Percentiles rank a stretch among this genome's conserved stretches.
Conservation (phyloP, 164 flowering plant species). For the Cinnamomum micranthum region DNA sequence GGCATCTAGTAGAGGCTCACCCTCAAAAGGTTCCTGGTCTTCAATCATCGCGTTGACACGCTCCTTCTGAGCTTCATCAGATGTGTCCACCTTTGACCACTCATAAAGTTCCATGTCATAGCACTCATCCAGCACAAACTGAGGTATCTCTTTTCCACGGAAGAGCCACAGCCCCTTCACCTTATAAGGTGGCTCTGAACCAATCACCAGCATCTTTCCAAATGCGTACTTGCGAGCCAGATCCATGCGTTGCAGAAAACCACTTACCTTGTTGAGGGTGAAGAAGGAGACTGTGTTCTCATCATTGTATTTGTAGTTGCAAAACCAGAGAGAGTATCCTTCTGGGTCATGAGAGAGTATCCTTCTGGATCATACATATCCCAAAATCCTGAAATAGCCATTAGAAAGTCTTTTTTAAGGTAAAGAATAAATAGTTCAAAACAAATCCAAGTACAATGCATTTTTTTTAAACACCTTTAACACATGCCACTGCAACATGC, state of each 20-base stretch:
- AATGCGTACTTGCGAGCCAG: constrained; percentile 87
- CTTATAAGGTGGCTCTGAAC: constrained; percentile 72
- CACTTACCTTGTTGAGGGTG: constrained; percentile 68
- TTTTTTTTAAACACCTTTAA: no score
- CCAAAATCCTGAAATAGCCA: constrained; percentile 77
- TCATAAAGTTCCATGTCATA: constrained; percentile 85
- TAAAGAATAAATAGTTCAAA: no score
- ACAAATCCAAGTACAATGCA: no score
- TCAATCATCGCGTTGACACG: constrained; percentile 88
- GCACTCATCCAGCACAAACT: constrained; percentile 73
- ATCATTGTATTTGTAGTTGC: constrained; percentile 64
- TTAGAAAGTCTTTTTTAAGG: no score
- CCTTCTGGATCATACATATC: constrained; percentile 99
- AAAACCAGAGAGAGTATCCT: constrained; percentile 77
- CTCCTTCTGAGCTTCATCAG: constrained; percentile 79
- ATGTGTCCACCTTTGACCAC: constrained; percentile 76
- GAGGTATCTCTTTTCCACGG: constrained; percentile 82
- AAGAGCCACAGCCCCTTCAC: constrained; percentile 94
- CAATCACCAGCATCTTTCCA: constrained; percentile 87
- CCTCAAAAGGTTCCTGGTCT: constrained; percentile 89
- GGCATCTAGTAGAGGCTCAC: constrained; percentile 78
- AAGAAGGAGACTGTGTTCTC: constrained; percentile 89
- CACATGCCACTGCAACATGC: no score
- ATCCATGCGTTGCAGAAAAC: constrained; percentile 81
- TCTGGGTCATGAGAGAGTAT: constrained; percentile 79